A percentile compares a stretch with the other conserved stretches of the same genome.
phyloP scores from a whole-genome alignment of 192 early-diverging fungal genomes.

The Borealophlyctis nickersoniae region DNA sequence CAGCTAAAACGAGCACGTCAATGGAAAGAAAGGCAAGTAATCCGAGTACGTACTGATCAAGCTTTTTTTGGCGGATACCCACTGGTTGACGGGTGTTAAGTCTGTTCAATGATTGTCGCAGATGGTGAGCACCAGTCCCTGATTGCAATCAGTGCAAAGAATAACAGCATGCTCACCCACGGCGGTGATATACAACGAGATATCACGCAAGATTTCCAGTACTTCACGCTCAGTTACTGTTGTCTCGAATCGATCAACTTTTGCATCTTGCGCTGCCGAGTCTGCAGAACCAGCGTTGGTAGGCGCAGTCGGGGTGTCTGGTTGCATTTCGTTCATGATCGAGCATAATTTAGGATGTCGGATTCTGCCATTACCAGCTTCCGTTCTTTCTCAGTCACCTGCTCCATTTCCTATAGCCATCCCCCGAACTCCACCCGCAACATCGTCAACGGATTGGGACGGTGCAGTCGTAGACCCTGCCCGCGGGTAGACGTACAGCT shows the following conservation, averaged over 20 bases:
- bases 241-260: not conserved
- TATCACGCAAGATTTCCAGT: conserved; percentile 12
- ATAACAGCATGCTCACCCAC: conserved; percentile 3
- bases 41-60: conserved; percentile 11
- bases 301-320: too few species aligned
- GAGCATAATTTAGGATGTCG: too few species aligned
- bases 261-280: not conserved
- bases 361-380: too few species aligned
- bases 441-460: not conserved
- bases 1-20: too few species aligned
- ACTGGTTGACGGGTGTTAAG: not conserved
- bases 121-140: too few species aligned
- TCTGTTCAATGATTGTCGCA: too few species aligned
- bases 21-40: too few species aligned
- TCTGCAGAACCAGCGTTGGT: too few species aligned
- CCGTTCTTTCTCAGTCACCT: too few species aligned
- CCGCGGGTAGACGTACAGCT: conserved; percentile 1
- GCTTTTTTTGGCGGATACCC: conserved; percentile 9
- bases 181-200: conserved; percentile 8
- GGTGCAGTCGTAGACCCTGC: not conserved
- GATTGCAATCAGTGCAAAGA: not conserved
- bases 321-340: too few species aligned
- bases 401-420: not conserved
- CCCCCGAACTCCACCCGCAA: not conserved
- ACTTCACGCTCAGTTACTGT: conserved; percentile 13